Base-by-base conservation (phyloP, 805 yeast genomes). In the Scheffersomyces ergatensis region DNA sequence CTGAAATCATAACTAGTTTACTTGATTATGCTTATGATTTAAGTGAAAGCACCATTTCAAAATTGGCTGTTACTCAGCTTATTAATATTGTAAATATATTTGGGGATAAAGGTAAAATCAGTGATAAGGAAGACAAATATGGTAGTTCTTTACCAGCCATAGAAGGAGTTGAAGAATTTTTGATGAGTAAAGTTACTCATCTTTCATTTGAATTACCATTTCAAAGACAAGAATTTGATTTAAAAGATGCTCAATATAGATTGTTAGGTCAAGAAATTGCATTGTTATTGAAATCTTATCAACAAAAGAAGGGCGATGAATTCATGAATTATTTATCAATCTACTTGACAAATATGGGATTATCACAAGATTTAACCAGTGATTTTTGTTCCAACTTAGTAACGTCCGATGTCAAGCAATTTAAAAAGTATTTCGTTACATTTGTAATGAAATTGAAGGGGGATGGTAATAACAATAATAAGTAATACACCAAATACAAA, bases 121-220 rank as follows among this genome's bases (percentile, higher is more conserved):
- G 70, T 27, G 95, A 85, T 50, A 58, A 73, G 6, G 70, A 73
- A 19, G 92, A 86, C 55, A 71, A 70, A 52, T 78, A 73, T 47
- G 60, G 68, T 19, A 48, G 56, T 14, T 64, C 70, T 34, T 75
- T 77, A 18, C 70, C 74, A 9, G 65, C 74, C 19, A 65, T 86
- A 37, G 90, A 84, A 14, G 87, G 93, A 5, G 77, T 87, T 36
- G 83, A 85, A 41, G 81, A 78, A 33, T 78, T 79, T 53, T 73
- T 90, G 43, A 78, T 87, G 61, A 79, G 82, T 37, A 83, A 82
- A 48, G 71, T 80, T 20, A 75, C 89, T 3, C 76, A 83, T 37
- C 65, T 87, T 40, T 72, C 83, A 26, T 85, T 89, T 67, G 90
- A 88, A 58, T 67, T 89, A 36, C 88, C 95, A n/a, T 82, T 87